Conservation (phyloP, 345 rosid species). For the Pseudoturritis turrita region DNA sequence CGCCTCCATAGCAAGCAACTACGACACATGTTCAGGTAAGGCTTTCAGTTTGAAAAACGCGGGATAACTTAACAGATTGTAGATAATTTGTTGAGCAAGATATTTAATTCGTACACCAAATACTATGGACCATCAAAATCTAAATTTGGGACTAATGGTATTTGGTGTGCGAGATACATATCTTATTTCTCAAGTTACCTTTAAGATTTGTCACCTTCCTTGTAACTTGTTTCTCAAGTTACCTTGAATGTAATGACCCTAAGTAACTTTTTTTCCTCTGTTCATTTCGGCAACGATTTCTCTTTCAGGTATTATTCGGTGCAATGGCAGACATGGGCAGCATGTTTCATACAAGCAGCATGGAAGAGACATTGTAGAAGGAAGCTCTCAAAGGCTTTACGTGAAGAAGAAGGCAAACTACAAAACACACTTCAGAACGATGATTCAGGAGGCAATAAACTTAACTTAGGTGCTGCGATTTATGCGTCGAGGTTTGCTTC, state of each 20-base stretch:
- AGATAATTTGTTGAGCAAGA: not conserved
- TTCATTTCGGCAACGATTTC: not conserved
- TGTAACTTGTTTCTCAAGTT: not conserved
- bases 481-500: constrained; percentile 63
- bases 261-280: not conserved
- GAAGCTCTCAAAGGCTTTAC: constrained; percentile 31
- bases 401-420: constrained; percentile 33
- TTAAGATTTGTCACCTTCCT: not conserved
- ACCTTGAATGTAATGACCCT: not conserved
- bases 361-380: constrained; percentile 36
- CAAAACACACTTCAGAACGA: constrained; percentile 34
- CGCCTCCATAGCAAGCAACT: constrained; percentile 38
- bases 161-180: not conserved
- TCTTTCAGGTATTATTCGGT: constrained; percentile 32
- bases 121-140: no score
- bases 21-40: constrained; percentile 25
- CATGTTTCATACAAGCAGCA: constrained; percentile 38
- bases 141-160: no score
- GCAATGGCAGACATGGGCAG: constrained; percentile 38
- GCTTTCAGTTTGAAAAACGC: not conserved
- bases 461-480: constrained; percentile 47
- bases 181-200: not conserved
- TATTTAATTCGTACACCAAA: not conserved
- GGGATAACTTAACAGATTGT: not conserved
- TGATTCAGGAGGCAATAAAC: constrained; percentile 15